Evolutionary conservation across 1,284 basidiomycete species (phyloP), one percentile per base, ranked within the genome.

Genomic region (Cutaneotrichosporon sp.): DNA sequence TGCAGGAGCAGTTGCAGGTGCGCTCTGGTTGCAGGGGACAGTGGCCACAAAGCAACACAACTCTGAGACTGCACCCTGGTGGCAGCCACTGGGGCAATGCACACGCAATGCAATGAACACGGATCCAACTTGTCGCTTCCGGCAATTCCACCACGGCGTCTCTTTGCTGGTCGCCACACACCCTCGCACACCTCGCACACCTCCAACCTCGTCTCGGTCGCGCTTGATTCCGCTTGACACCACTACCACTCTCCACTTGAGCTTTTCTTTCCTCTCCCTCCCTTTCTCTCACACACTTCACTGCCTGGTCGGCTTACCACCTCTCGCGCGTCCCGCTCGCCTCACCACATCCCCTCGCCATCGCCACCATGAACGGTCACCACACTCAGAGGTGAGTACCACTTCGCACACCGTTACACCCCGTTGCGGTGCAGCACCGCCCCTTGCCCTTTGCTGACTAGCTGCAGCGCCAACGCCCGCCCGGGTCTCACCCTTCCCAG

Each of bases 401-500:
- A 30, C 7, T 36, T 8, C 18, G 12, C 7, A 22, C 21, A 35
- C 17, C 43, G n/a, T n/a, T n/a, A 23, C 34, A 13, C 43, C 17
- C 21, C 35, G 20, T 35, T 14, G 35, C 34, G 12, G 33, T 21
- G 33, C 13, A 14, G 21, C 45, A 45, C 45, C 33, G 45, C 36
- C 46, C 36, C 20, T 22, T 38, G 35, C 46, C 46, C 26, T 30
- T 30, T 30, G 7, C 5, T 30, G 26, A 5, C 26, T 30, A 10
- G 10, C 26, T 38, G 36, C 36, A 18, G 15, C 26, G 26, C 26
- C 26, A n/a, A n/a, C 18, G 13, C 18, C 12, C 17, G 35, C 42
- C 26, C 34, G 40, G 47, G 44, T 34, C 56, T 54, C 52, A 38
- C 45, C 34, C 54, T 59, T 21, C 59, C 59, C 10, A 35, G 43